phyloP scores from a whole-genome alignment of 2,329 filamentous ascomycete species.

The Talaromyces sp. region DNA sequence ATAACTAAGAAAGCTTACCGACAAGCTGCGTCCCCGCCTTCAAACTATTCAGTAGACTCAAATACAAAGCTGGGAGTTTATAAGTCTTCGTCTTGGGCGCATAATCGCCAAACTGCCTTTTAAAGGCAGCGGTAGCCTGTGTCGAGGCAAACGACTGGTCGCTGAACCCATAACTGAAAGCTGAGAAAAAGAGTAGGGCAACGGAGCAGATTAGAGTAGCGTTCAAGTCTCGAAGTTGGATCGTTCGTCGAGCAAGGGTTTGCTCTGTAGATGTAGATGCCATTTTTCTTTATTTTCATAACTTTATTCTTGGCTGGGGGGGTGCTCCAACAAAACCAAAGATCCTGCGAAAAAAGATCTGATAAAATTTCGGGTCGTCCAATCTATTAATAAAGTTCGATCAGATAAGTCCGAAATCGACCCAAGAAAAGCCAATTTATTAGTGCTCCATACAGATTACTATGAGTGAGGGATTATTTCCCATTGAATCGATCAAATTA shows the following conservation, averaged over 20 bases:
- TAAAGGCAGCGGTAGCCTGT: constrained; percentile 4
- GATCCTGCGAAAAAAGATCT: background rate
- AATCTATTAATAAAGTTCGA: background rate
- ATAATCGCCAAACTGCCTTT: constrained; percentile 11
- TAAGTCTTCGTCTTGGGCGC: background rate
- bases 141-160: constrained; percentile 9
- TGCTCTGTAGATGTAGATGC: background rate
- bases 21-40: constrained; percentile 3
- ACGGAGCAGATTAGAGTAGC: constrained; percentile 3
- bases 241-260: background rate
- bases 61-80: constrained; percentile 1
- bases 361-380: background rate
- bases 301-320: background rate
- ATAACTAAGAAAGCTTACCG: background rate
- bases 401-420: background rate
- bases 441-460: background rate
- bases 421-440: background rate
- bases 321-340: background rate
- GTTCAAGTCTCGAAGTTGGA: constrained; percentile 4
- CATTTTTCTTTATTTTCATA: background rate
- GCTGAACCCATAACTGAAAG: constrained; percentile 7
- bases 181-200: constrained; percentile 4
- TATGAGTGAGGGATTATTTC: background rate
- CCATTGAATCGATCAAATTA: background rate
- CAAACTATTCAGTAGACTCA: constrained; percentile 9